Evolutionary conservation across 2,329 filamentous ascomycete species (phyloP).

Genomic region (Sporothrix dimorphospora): DNA sequence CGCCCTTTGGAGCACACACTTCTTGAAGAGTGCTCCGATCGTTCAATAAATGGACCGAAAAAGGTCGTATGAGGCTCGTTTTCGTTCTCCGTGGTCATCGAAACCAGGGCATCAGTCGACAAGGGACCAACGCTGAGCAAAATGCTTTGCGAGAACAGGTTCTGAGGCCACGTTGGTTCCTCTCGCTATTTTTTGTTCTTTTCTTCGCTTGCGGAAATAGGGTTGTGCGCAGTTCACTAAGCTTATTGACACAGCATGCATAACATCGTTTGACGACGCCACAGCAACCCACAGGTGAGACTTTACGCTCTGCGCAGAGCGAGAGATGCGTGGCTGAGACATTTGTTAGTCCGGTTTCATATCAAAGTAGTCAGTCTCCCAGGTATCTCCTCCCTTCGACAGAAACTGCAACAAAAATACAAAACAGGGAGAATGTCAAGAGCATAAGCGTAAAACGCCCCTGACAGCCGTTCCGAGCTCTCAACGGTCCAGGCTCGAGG

Average conservation of each 20-base stretch:
- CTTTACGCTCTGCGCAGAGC: neutral
- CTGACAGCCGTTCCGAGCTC: neutral
- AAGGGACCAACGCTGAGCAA: too few species aligned
- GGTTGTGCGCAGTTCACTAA: neutral
- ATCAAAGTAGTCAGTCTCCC: neutral
- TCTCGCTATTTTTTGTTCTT: neutral
- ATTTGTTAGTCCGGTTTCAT: neutral
- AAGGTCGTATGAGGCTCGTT: neutral
- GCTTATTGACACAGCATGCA: neutral
- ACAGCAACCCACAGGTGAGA: conserved; percentile 1
- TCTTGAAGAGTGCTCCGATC: neutral
- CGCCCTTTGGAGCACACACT: neutral
- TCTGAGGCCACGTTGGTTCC: too few species aligned
- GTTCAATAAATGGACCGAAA: neutral
- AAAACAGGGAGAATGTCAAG: neutral
- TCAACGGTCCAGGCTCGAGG: neutral
- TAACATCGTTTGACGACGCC: neutral
- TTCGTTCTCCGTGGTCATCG: neutral
- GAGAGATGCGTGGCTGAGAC: neutral
- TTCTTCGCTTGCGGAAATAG: neutral
- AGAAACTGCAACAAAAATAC: neutral
- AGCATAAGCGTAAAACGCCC: neutral
- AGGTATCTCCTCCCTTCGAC: neutral
- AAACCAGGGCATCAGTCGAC: neutral
- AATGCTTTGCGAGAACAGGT: too few species aligned